Conservation (phyloP, 495 filamentous ascomycete species). For the Aspergillus sclerotiicarbonarius region DNA sequence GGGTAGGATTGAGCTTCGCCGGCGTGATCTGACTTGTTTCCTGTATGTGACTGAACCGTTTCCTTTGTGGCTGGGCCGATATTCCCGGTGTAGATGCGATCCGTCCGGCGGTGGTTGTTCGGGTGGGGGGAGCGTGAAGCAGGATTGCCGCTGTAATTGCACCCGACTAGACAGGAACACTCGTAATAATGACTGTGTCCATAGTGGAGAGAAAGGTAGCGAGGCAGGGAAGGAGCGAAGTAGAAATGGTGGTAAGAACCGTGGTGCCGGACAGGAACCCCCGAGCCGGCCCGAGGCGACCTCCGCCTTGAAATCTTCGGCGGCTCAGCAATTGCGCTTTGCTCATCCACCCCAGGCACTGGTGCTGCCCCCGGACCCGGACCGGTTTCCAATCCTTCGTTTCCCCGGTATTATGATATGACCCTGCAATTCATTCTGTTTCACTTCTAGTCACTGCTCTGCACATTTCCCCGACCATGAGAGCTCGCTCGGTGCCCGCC, state of each 20-base stretch:
- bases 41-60: conserved; percentile 29
- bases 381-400: conserved; percentile 1
- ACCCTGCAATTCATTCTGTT: neutral
- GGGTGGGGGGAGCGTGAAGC: conserved; percentile 15
- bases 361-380: conserved; percentile 1
- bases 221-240: neutral
- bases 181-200: neutral
- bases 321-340: conserved; percentile 8
- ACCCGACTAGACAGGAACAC: conserved; percentile 14
- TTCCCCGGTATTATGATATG: neutral
- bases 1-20: conserved; percentile 29
- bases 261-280: neutral
- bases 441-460: neutral
- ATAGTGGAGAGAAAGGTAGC: neutral
- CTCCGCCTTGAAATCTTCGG: conserved; percentile 15
- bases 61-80: conserved; percentile 10
- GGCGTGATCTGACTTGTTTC: conserved; percentile 30
- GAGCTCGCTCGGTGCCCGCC: conserved; percentile 41
- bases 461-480: conserved; percentile 34
- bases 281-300: conserved; percentile 27
- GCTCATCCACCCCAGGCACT: neutral
- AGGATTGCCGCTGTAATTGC: conserved; percentile 15
- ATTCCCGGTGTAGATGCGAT: conserved; percentile 19
- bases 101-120: conserved; percentile 11
- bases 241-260: neutral